Evolutionary conservation across 768 basidiomycete genomes (phyloP).

Genomic region (Sporobolomyces roseus): DNA sequence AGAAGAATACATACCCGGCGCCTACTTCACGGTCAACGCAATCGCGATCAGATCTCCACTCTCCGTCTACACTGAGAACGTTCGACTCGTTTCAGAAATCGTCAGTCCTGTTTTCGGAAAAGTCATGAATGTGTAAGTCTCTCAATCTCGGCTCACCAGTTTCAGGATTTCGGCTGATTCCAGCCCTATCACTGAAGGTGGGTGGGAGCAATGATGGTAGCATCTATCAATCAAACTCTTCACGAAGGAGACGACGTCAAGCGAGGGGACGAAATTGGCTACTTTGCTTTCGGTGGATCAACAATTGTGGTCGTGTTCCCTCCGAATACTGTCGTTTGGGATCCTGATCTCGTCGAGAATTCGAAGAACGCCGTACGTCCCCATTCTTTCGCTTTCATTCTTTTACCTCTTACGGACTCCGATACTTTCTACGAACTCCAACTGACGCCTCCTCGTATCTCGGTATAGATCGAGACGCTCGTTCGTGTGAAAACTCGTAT

Average conservation of each 20-base stretch:
- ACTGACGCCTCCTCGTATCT: too few species aligned
- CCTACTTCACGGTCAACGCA: slow-evolving; percentile 95
- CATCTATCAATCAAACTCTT: slow-evolving; percentile 88
- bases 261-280: slow-evolving; percentile 73
- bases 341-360: slow-evolving; percentile 82
- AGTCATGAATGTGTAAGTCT: slow-evolving; percentile 70
- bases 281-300: slow-evolving; percentile 72
- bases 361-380: slow-evolving; percentile 64
- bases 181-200: slow-evolving; percentile 51
- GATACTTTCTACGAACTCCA: slow-evolving; percentile 47
- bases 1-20: slow-evolving; percentile 78
- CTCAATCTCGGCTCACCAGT: too few species aligned
- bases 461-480: slow-evolving; percentile 29
- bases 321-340: slow-evolving; percentile 78
- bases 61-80: slow-evolving; percentile 94
- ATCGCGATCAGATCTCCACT: slow-evolving; percentile 74
- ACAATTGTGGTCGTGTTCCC: slow-evolving; percentile 80
- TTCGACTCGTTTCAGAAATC: slow-evolving; percentile 84
- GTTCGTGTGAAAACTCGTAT: slow-evolving; percentile 36
- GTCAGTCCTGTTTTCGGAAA: slow-evolving; percentile 82
- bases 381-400: too few species aligned
- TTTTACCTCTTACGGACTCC: too few species aligned
- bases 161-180: too few species aligned
- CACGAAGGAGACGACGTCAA: slow-evolving; percentile 72
- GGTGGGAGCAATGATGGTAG: slow-evolving; percentile 79